Evolutionary conservation across 179 eudicot genomes (phyloP).

Genomic region (Carnegiea gigantea): DNA sequence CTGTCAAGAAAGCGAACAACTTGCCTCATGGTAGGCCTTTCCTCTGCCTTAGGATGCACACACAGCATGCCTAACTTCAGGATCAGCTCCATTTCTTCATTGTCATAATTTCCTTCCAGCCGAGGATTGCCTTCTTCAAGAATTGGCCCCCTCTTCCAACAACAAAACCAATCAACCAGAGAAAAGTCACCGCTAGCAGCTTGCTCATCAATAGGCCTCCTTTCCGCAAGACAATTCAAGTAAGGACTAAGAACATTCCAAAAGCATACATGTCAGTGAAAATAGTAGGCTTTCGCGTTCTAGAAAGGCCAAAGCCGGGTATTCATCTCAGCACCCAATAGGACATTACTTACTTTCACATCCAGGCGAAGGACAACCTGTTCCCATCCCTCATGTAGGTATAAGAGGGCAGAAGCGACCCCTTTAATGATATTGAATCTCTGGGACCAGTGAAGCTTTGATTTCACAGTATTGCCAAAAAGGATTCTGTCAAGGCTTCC

Average conservation of each 20-base stretch:
- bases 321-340: conserved; percentile 30
- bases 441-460: conserved; percentile 23
- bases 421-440: conserved; percentile 32
- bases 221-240: conserved; percentile 31
- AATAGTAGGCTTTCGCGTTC: conserved; percentile 27
- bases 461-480: too few species aligned
- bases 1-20: conserved; percentile 23
- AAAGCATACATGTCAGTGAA: conserved; percentile 35
- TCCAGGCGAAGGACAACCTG: conserved; percentile 33
- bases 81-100: conserved; percentile 29
- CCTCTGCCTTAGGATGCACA: conserved; percentile 25
- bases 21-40: conserved; percentile 37
- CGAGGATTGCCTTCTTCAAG: conserved; percentile 18
- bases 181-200: neutral
- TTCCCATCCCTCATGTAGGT: conserved; percentile 35
- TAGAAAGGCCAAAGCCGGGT: conserved; percentile 33
- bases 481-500: too few species aligned
- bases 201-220: conserved; percentile 26
- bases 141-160: conserved; percentile 29
- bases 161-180: conserved; percentile 29
- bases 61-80: conserved; percentile 31
- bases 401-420: conserved; percentile 33
- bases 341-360: conserved; percentile 34
- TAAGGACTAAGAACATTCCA: conserved; percentile 34
- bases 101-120: conserved; percentile 11